phyloP scores from a whole-genome alignment of 371 early-diverging fungal genomes.

The Syncephalis plumigaleata region DNA sequence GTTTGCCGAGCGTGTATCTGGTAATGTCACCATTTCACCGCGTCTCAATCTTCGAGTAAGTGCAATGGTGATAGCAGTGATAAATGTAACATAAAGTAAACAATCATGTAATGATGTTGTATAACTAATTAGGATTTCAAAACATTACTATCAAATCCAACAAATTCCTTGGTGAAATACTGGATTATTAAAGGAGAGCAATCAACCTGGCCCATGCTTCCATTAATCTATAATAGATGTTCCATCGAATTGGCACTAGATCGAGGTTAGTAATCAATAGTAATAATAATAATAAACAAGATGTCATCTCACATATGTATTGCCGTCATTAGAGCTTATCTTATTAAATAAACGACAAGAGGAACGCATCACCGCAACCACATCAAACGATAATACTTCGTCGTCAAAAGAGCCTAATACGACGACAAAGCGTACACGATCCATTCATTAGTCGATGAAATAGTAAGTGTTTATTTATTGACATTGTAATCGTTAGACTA shows the following conservation, averaged over 20 bases:
- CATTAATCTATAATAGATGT: conserved; percentile 50
- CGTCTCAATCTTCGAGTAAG: conserved; percentile 22
- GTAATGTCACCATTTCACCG: conserved; percentile 46
- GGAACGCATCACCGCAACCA: not conserved
- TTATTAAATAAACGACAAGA: not conserved
- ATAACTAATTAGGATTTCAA: conserved; percentile 33
- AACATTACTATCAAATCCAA: conserved; percentile 60
- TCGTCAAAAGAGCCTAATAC: too few relatives aligned
- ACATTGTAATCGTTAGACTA: too few relatives aligned
- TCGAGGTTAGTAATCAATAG: conserved; percentile 7
- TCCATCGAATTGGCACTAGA: conserved; percentile 62
- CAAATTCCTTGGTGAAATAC: conserved; percentile 40
- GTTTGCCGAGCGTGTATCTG: conserved; percentile 41
- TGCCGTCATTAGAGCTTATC: not conserved
- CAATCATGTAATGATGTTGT: too few relatives aligned
- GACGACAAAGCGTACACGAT: conserved; percentile 1
- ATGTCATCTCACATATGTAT: not conserved
- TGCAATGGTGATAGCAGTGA: not conserved
- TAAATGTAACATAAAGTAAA: too few relatives aligned
- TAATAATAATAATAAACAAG: not conserved
- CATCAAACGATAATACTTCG: too few relatives aligned
- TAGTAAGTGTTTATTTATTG: too few relatives aligned
- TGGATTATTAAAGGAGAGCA: conserved; percentile 71
- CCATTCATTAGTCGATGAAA: conserved; percentile 2
- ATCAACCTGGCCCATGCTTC: conserved; percentile 66